Percentiles rank a stretch among this genome's conserved stretches.
Conservation (phyloP, 1,284 basidiomycete species). For the Fomitopsis palustris region DNA sequence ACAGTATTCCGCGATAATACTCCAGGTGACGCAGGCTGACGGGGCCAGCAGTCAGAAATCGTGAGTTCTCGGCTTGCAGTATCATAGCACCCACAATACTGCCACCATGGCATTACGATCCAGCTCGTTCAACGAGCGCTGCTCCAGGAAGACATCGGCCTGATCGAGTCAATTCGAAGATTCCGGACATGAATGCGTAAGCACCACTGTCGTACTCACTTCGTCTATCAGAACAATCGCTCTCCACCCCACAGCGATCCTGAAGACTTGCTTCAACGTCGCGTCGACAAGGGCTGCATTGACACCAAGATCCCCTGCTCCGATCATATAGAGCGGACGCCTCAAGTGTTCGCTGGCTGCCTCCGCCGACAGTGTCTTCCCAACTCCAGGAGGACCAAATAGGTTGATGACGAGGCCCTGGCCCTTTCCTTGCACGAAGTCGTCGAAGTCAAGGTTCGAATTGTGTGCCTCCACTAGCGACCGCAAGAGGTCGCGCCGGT, state of each 20-base stretch:
- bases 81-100: slow-evolving; percentile 39
- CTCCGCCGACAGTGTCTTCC: slow-evolving; percentile 50
- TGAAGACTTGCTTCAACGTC: slow-evolving; percentile 23
- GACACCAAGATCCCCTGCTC: slow-evolving; percentile 57
- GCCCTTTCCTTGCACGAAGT: slow-evolving; percentile 62
- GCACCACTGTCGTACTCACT: slow-evolving; percentile 9
- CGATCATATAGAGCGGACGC: slow-evolving; percentile 60
- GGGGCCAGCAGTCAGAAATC: neutral
- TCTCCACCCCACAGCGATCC: slow-evolving; percentile 58
- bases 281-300: slow-evolving; percentile 32
- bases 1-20: slow-evolving; percentile 63
- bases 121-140: slow-evolving; percentile 55
- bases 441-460: slow-evolving; percentile 50
- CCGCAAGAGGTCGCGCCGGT: slow-evolving; percentile 49
- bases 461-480: slow-evolving; percentile 58
- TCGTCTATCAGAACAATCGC: slow-evolving; percentile 64
- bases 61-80: neutral
- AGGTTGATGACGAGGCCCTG: slow-evolving; percentile 58
- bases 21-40: slow-evolving; percentile 50
- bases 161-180: neutral
- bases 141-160: slow-evolving; percentile 55
- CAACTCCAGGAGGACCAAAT: slow-evolving; percentile 60
- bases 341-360: slow-evolving; percentile 35
- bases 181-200: slow-evolving; percentile 21
- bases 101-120: slow-evolving; percentile 65